A percentile compares a stretch with the other conserved stretches of the same genome.
phyloP scores from a whole-genome alignment of 1,139 yeast genomes.

The Dujonia santamariae region DNA sequence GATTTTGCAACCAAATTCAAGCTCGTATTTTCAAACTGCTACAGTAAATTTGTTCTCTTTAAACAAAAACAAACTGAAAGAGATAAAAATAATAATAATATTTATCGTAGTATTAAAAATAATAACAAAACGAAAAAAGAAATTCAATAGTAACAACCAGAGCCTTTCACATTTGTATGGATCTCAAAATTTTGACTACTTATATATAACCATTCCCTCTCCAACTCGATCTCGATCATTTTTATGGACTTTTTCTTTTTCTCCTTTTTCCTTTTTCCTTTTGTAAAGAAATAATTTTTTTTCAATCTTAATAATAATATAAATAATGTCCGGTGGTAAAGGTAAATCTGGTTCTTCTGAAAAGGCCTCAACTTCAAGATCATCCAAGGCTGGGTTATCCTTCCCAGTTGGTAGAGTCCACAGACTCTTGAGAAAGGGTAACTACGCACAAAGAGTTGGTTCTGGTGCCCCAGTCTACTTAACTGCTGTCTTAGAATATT shows the following conservation, averaged over 20 bases:
- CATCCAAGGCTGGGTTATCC: conserved; percentile 97
- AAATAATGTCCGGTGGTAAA: conserved; percentile 93
- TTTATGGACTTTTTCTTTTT: not conserved
- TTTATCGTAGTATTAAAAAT: too few species aligned
- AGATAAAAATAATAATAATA: too few species aligned
- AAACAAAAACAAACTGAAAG: too few species aligned
- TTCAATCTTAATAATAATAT: conserved; percentile 2
- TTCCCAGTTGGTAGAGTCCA: conserved; percentile 99
- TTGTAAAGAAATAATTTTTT: too few species aligned
- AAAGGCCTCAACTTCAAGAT: conserved; percentile 95
- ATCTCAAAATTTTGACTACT: too few species aligned
- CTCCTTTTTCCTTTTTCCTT: conserved; percentile 3
- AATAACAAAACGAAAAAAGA: too few species aligned
- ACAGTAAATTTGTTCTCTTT: too few species aligned
- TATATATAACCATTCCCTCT: too few species aligned
- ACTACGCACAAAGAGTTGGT: conserved; percentile 99
- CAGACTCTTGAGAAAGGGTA: conserved; percentile 95
- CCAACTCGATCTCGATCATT: too few species aligned
- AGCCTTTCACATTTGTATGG: too few species aligned
- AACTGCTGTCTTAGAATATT: conserved; percentile 93
- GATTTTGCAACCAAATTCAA: conserved; percentile 2
- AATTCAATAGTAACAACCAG: too few species aligned
- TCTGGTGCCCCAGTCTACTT: conserved; percentile 97
- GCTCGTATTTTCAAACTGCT: too few species aligned
- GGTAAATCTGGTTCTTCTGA: conserved; percentile 94